Conservation (phyloP, 768 basidiomycete species). For the Rhodosporidiobolus odoratus region DNA sequence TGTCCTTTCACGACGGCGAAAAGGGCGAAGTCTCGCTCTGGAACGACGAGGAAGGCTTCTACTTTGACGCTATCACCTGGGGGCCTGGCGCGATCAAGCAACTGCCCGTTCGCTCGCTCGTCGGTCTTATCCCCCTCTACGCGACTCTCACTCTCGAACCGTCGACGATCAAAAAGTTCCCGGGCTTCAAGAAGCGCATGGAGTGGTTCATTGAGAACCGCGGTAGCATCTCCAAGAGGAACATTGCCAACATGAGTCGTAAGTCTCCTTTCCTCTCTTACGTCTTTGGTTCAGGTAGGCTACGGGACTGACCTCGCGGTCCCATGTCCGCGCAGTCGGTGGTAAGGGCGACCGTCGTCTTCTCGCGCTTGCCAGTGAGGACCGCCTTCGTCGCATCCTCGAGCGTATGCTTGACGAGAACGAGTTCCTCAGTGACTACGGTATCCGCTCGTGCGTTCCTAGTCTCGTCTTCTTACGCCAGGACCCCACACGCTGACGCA, state of each 20-base stretch:
- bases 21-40: constrained; percentile 76
- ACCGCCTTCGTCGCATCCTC: constrained; percentile 76
- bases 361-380: constrained; percentile 84
- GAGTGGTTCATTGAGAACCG: constrained; percentile 97
- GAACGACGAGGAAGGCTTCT: constrained; percentile 97
- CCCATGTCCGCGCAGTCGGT: constrained; percentile 43
- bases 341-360: constrained; percentile 83
- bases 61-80: constrained; percentile 70
- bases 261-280: constrained; percentile 26
- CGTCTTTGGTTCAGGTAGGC: background rate
- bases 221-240: constrained; percentile 76
- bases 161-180: constrained; percentile 76
- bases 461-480: background rate
- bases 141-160: constrained; percentile 93
- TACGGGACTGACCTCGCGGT: background rate
- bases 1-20: constrained; percentile 77
- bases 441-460: constrained; percentile 78
- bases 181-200: constrained; percentile 97
- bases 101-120: constrained; percentile 85
- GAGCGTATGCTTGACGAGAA: constrained; percentile 97
- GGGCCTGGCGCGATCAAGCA: constrained; percentile 65
- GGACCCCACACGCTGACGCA: too few species aligned
- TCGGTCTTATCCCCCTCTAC: constrained; percentile 95
- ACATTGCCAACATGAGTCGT: constrained; percentile 96
- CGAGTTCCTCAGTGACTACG: constrained; percentile 92